A percentile compares a stretch with the other conserved stretches of the same genome.
These are phyloP conservation scores for Asparagopsis taxiformis DNA, from an alignment of 31 red algal species.

Conservation along the genomic window DNA sequence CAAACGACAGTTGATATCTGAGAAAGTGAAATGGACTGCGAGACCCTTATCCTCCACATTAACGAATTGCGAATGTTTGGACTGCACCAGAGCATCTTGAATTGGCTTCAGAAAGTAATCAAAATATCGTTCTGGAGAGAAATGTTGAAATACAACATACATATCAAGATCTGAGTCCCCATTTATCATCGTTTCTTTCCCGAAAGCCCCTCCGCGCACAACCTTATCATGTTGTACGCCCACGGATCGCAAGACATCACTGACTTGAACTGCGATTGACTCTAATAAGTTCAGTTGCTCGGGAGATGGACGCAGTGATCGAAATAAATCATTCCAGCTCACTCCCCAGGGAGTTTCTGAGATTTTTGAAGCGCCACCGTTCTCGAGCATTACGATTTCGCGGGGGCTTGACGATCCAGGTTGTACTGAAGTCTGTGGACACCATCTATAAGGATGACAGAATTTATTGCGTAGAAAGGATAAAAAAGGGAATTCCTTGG, in stretches of 20 bases:
- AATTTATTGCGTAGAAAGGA: no score
- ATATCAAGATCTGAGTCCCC: constrained; percentile 19
- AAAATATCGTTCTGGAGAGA: no score
- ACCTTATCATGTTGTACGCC: constrained; percentile 6
- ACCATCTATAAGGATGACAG: no score
- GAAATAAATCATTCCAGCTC: constrained; percentile 36
- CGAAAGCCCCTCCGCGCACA: constrained; percentile 23
- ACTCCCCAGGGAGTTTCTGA: constrained; percentile 59
- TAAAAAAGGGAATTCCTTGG: no score
- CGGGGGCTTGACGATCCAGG: no score
- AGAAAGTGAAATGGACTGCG: constrained; percentile 23
- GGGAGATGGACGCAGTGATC: constrained; percentile 26
- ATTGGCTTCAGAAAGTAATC: constrained; percentile 50
- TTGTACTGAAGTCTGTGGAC: no score
- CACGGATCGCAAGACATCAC: constrained; percentile 12
- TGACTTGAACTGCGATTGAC: constrained; percentile 17
- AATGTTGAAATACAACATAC: constrained; percentile 31
- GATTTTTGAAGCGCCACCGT: no score
- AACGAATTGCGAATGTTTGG: constrained; percentile 1
- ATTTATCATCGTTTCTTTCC: constrained; percentile 29
- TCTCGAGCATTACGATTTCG: no score
- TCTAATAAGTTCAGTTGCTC: constrained; percentile 9
- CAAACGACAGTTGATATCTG: constrained; percentile 21
- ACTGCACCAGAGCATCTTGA: background rate
- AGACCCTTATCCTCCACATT: constrained; percentile 29